These are phyloP conservation scores for Paramyrothecium roridum DNA, from an alignment of 2,329 filamentous ascomycete species.

Conservation along the genomic window DNA sequence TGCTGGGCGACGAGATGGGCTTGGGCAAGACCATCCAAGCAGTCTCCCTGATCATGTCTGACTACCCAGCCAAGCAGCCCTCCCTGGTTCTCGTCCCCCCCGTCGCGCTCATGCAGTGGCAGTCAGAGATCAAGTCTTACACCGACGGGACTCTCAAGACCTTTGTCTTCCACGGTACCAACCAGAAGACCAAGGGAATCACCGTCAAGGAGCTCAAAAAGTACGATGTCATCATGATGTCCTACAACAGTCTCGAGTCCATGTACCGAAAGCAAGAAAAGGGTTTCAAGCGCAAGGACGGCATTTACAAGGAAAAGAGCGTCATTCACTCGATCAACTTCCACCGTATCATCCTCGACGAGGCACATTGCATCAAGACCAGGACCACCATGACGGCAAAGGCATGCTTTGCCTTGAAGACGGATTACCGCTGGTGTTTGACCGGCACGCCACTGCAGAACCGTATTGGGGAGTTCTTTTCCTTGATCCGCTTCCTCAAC, in stretches of 20 bases:
- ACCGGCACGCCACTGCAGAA: conserved; percentile 96
- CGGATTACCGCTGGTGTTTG: conserved; percentile 90
- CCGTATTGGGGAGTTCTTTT: conserved; percentile 96
- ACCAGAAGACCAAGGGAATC: conserved; percentile 76
- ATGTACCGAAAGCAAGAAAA: conserved; percentile 90
- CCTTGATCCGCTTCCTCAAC: conserved; percentile 86
- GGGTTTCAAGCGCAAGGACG: conserved; percentile 78
- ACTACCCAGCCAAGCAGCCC: conserved; percentile 80
- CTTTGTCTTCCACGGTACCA: conserved; percentile 85
- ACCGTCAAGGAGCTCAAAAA: conserved; percentile 71
- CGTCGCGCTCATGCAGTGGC: conserved; percentile 95
- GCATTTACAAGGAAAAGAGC: conserved; percentile 75
- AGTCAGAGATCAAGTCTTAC: conserved; percentile 73
- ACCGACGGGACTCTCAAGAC: conserved; percentile 89
- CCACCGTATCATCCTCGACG: conserved; percentile 89
- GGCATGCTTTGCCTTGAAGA: conserved; percentile 88
- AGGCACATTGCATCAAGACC: conserved; percentile 92
- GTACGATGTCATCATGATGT: conserved; percentile 95
- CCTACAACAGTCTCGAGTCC: conserved; percentile 88
- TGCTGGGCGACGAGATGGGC: conserved; percentile 97
- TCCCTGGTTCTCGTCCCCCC: conserved; percentile 88
- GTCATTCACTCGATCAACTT: conserved; percentile 82
- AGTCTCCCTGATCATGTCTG: conserved; percentile 96
- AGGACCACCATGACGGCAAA: conserved; percentile 89
- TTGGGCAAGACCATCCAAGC: conserved; percentile 98